Percentiles rank a stretch among this genome's conserved stretches.
phyloP scores from a whole-genome alignment of 768 basidiomycete genomes.

The Kondoa subrosea region DNA sequence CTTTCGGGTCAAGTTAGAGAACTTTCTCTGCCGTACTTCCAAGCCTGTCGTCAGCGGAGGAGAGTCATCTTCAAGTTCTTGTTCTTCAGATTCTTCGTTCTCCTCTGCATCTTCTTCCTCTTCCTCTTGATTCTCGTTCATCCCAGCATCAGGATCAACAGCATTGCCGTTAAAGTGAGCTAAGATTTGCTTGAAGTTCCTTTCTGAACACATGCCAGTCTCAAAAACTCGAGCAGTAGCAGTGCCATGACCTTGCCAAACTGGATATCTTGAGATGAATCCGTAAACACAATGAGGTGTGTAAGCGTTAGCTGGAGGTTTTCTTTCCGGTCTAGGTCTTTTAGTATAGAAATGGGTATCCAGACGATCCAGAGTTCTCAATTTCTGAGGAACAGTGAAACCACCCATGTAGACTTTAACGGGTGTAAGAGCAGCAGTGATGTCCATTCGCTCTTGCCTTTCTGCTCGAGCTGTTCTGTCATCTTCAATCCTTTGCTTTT shows the following conservation, averaged over 20 bases:
- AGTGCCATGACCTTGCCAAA: background rate
- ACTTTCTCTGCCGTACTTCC: background rate
- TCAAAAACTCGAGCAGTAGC: background rate
- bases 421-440: background rate
- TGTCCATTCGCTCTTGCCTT: background rate
- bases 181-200: background rate
- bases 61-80: background rate
- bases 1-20: background rate
- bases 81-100: background rate
- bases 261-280: background rate
- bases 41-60: background rate
- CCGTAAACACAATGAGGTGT: background rate
- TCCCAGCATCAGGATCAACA: background rate
- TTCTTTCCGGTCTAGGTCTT: background rate
- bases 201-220: background rate
- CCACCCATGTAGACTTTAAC: background rate
- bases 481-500: background rate
- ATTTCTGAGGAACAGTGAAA: background rate
- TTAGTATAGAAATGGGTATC: background rate
- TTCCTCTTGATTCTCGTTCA: background rate
- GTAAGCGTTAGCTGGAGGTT: background rate
- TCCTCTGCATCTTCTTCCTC: background rate
- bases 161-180: background rate
- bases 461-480: background rate
- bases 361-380: background rate